These are phyloP conservation scores for Pyricularia grisea DNA, from an alignment of 2,329 filamentous ascomycete genomes.

Conservation along the genomic window DNA sequence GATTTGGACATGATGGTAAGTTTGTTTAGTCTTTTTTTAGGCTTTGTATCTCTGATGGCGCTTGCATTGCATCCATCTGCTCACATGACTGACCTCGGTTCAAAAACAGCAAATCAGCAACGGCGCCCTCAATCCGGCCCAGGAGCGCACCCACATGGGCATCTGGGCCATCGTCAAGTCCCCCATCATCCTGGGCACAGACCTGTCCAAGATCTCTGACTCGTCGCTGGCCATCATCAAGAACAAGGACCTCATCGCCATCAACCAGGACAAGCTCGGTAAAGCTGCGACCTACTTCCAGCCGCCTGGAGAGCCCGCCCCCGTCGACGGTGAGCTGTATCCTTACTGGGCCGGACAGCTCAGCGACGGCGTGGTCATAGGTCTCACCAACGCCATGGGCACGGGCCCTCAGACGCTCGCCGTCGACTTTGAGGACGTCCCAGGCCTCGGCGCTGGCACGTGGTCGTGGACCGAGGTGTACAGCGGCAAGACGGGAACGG, in stretches of 20 bases:
- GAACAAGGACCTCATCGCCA: conserved; percentile 17
- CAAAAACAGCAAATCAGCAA: conserved; percentile 11
- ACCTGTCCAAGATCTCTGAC: conserved; percentile 15
- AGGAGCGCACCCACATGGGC: conserved; percentile 17
- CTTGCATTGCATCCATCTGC: too few species aligned
- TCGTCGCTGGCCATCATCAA: conserved; percentile 12
- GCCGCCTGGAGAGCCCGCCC: conserved; percentile 23
- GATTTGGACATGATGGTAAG: conserved; percentile 18
- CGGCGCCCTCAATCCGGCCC: conserved; percentile 10
- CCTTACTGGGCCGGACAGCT: conserved; percentile 30
- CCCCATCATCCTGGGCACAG: conserved; percentile 15
- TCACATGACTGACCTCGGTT: not conserved
- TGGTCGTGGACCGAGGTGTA: conserved; percentile 29
- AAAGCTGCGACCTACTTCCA: conserved; percentile 15
- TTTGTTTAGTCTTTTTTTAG: not conserved
- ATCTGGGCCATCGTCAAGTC: conserved; percentile 19
- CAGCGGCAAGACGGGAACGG: conserved; percentile 15
- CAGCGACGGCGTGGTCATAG: conserved; percentile 23
- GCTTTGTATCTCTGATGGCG: too few species aligned
- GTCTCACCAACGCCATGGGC: conserved; percentile 22
- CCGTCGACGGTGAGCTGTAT: conserved; percentile 27
- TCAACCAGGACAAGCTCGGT: conserved; percentile 18
- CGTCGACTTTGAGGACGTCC: conserved; percentile 32
- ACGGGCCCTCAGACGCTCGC: conserved; percentile 26
- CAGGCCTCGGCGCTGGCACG: conserved; percentile 25